Evolutionary conservation across 257 asterid genomes (phyloP), one percentile per base, ranked within the genome.

Genomic region (Craterostigma plantagineum): DNA sequence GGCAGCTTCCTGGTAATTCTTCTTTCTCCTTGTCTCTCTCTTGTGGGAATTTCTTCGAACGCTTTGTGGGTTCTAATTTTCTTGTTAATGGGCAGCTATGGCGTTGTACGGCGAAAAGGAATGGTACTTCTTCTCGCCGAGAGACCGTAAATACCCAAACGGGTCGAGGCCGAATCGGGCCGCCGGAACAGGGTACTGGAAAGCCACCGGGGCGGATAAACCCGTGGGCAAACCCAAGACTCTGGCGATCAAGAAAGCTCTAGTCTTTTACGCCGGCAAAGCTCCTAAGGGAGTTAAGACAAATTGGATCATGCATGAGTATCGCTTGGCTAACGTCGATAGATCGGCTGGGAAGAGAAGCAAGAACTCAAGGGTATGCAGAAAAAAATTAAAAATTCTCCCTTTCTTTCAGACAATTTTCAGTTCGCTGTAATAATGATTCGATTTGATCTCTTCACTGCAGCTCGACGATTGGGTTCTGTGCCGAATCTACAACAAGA

Each of bases 251-350:
- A 83, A 76, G 55, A 75, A 83, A 56, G 92, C 94, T 4, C 15
- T 82, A 62, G 94, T 82, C 13, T 82, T 82, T 16, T 82, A 82
- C 52, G 59, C 94, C 47, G 94, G 94, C 11, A 82, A 82, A 55
- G 93, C 95, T 7, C 86, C 92, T 3, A 67, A 51, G 23, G 95
- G 95, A 3, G 85, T 67, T 13, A 79, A 83, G 51, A 79, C 86
- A 0, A 79, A 76, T 34, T 83, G 95, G 95, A 79, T 83, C 33
- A 83, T 83, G 95, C 93, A 83, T 51, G 93, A 79, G 33, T 83
- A 83, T 27, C 79, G 95, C 9, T 70, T 82, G 1, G 94, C 94
- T 37, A 68, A 72, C 39, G 85, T 78, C 10, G 94, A 78, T 51
- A 79, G 92, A 2, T 72, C 94, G 1, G 94, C 90, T 42, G 67